Base-by-base conservation (phyloP, 257 asterid genomes). In the Nicotiana benthamiana region DNA sequence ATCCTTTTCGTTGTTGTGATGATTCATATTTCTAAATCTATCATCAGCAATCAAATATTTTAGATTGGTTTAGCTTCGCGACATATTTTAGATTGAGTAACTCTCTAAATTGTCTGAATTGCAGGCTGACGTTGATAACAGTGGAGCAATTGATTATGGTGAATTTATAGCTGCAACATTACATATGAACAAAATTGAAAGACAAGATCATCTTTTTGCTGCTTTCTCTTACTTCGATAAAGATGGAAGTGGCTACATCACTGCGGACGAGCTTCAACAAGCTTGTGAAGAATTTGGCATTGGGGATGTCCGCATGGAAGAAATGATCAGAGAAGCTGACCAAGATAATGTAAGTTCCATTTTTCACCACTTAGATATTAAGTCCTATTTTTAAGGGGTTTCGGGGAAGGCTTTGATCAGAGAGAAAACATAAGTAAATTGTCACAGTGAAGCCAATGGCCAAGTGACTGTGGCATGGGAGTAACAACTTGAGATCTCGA, bases 81-180 rank as follows among this genome's bases (percentile, higher is more conserved):
- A 12, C 79, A 74, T 24, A 3, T 4, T 4, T 72, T 15, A 48
- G 22, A 72, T 74, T 11, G 5, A 7, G 26, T 86, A 57, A 75
- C 80, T 28, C 24, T 9, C 54, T 81, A 15, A 70, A 28, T 79
- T 87, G 62, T 79, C 62, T 32, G 75, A 54, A 83, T 83, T 81
- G 83, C 87, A 94, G 97, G 98, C 98, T 4, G 98, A 94, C 84
- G 95, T 92, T 62, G 98, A 92, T 83, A 94, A 94, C 87, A 92
- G 89, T 12, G 98, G 98, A 79, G 91, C 97, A 51, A 94, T 94
- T 59, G 98, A 94, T 82, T 94, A 94, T 27, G 95, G 92, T 75
- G 98, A 94, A 87, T 94, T 94, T 80, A 84, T 94, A 64, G 98
- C 98, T 46, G 98, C 98, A 54, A 92, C 98, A 28, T 75, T 94